These are phyloP conservation scores for Rhizopogon roseolus DNA, from an alignment of 768 basidiomycete species.

Conservation along the genomic window DNA sequence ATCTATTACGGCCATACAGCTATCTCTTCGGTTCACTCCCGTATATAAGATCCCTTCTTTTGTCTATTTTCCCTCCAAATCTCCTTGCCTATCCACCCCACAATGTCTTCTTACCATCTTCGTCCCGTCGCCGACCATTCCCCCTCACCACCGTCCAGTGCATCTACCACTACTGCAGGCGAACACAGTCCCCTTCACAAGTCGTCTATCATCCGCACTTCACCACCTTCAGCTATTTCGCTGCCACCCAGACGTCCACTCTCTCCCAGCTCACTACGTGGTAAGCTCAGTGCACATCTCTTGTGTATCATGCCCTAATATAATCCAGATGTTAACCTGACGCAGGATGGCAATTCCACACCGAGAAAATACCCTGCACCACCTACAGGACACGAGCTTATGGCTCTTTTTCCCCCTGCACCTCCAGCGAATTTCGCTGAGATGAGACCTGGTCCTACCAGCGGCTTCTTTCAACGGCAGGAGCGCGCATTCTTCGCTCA, in stretches of 20 bases:
- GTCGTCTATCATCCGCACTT: constrained; percentile 19
- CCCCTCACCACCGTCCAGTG: constrained; percentile 51
- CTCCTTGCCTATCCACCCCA: constrained; percentile 6
- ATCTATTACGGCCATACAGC: constrained; percentile 18
- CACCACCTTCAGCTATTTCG: constrained; percentile 26
- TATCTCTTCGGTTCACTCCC: constrained; percentile 7
- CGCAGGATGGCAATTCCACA: constrained; percentile 42
- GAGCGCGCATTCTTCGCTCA: constrained; percentile 80
- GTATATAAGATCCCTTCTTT: constrained; percentile 15
- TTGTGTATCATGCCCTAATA: constrained; percentile 10
- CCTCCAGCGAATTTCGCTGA: constrained; percentile 54
- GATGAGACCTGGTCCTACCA: constrained; percentile 60
- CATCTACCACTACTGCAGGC: constrained; percentile 41
- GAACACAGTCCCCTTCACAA: constrained; percentile 35
- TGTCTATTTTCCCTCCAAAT: constrained; percentile 5
- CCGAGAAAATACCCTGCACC: constrained; percentile 68
- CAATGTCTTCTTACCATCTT: constrained; percentile 42
- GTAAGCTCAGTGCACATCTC: constrained; percentile 25
- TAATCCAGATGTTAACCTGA: constrained; percentile 57
- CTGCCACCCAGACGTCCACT: constrained; percentile 47
- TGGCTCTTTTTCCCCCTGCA: constrained; percentile 77
- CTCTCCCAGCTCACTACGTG: constrained; percentile 60
- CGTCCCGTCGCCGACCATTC: constrained; percentile 48
- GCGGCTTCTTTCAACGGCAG: constrained; percentile 68
- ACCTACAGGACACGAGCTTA: constrained; percentile 77